Evolutionary conservation across 2,329 filamentous ascomycete species (phyloP).

Genomic region (Fusarium sublunatum): DNA sequence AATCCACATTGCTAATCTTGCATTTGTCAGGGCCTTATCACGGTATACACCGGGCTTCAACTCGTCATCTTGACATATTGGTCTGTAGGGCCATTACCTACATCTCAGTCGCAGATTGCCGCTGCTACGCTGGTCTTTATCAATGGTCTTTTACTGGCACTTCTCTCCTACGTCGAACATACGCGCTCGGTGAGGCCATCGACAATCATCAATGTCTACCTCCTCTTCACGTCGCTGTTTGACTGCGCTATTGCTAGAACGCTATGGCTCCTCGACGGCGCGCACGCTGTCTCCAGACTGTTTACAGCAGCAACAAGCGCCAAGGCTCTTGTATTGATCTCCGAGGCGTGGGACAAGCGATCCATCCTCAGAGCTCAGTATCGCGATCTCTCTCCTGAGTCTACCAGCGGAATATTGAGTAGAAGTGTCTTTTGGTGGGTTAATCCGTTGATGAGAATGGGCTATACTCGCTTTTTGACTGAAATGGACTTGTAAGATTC

Average conservation of each 20-base stretch:
- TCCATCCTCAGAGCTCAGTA: slow-evolving; percentile 23
- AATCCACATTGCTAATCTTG: neutral
- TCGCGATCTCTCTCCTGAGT: slow-evolving; percentile 15
- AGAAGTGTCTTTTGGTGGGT: slow-evolving; percentile 27
- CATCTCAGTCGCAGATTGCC: slow-evolving; percentile 5
- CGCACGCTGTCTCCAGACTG: neutral
- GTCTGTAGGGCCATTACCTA: slow-evolving; percentile 1
- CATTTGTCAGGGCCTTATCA: slow-evolving; percentile 4
- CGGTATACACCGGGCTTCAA: slow-evolving; percentile 9
- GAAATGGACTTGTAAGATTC: slow-evolving; percentile 8
- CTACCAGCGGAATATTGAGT: slow-evolving; percentile 16
- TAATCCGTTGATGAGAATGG: slow-evolving; percentile 24
- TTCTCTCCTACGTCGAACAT: slow-evolving; percentile 23
- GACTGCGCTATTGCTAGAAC: slow-evolving; percentile 17
- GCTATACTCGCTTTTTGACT: slow-evolving; percentile 11
- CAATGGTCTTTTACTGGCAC: slow-evolving; percentile 11
- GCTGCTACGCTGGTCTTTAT: slow-evolving; percentile 22
- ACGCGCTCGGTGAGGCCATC: slow-evolving; percentile 24
- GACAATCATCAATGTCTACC: slow-evolving; percentile 24
- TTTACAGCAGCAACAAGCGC: slow-evolving; percentile 10
- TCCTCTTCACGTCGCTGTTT: slow-evolving; percentile 14
- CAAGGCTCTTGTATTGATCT: slow-evolving; percentile 11
- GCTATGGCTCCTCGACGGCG: slow-evolving; percentile 9
- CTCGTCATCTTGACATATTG: slow-evolving; percentile 13
- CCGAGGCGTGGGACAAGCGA: slow-evolving; percentile 23